A percentile compares a stretch with the other conserved stretches of the same genome.
Evolutionary conservation across 352 stramenopile species (phyloP).

Genomic region (Phytopythium litorale): DNA sequence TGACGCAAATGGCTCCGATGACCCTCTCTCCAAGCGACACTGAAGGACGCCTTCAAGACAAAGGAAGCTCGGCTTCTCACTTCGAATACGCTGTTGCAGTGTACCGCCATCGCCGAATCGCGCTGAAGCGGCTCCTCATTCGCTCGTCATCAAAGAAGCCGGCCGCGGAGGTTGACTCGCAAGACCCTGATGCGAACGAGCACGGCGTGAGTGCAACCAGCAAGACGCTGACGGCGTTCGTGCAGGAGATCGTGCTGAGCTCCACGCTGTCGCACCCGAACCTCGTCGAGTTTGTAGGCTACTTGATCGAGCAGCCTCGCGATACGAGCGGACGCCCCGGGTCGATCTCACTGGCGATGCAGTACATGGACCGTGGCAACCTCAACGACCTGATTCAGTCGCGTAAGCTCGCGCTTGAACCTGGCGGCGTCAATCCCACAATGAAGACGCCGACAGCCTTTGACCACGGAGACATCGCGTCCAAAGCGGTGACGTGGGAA

Average conservation of each 20-base stretch:
- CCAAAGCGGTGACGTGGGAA: constrained; percentile 14
- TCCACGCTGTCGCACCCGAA: constrained; percentile 25
- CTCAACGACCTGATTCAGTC: constrained; percentile 34
- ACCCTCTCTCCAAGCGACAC: neutral
- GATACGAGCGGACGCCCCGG: neutral
- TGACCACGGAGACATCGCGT: constrained; percentile 1
- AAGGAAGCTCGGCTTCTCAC: constrained; percentile 7
- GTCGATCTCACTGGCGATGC: constrained; percentile 30
- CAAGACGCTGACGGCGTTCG: constrained; percentile 15
- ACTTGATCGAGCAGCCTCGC: constrained; percentile 9
- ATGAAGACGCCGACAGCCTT: neutral
- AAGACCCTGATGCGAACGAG: neutral
- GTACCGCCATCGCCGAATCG: constrained; percentile 8
- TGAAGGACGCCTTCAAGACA: constrained; percentile 5
- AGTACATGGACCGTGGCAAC: constrained; percentile 33
- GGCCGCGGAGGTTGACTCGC: neutral
- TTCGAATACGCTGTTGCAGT: constrained; percentile 26
- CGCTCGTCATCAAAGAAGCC: neutral
- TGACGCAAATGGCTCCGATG: constrained; percentile 2
- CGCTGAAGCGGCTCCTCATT: constrained; percentile 2
- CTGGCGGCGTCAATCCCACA: neutral
- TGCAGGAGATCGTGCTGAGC: constrained; percentile 24
- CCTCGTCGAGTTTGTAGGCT: constrained; percentile 25
- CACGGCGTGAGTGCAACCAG: neutral
- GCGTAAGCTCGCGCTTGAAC: constrained; percentile 20